Percentiles rank a stretch among this genome's conserved stretches.
Evolutionary conservation across 2,329 filamentous ascomycete species (phyloP).

Genomic region (Fusarium odoratissimum): DNA sequence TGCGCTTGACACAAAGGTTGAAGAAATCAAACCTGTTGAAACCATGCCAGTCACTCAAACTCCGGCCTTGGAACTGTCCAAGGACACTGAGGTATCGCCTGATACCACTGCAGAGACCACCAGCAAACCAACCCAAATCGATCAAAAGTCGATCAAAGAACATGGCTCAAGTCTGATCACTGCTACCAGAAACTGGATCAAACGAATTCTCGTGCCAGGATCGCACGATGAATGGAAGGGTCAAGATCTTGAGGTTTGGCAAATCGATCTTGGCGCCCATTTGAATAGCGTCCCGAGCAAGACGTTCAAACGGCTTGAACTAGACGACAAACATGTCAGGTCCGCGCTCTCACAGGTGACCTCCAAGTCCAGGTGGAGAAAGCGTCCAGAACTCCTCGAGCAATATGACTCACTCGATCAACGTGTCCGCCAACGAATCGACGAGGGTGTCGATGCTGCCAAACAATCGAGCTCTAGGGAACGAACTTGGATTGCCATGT

Average conservation of each 20-base stretch:
- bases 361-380: neutral
- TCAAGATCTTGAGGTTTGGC: neutral
- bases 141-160: too few relatives aligned
- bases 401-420: neutral
- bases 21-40: neutral
- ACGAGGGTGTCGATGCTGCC: neutral
- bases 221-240: neutral
- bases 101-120: rapidly evolving
- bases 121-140: rapidly evolving
- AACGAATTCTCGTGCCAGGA: neutral
- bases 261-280: neutral
- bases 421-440: neutral
- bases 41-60: rapidly evolving
- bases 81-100: neutral
- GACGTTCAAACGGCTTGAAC: neutral
- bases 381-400: neutral
- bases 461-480: rapidly evolving
- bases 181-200: neutral
- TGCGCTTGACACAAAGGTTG: neutral
- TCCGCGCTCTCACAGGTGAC: rapidly evolving
- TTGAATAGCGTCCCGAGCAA: rapidly evolving
- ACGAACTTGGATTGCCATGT: neutral
- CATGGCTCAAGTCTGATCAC: neutral
- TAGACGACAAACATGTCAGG: neutral
- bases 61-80: rapidly evolving